These are phyloP conservation scores for Trypanosomatidae sp. DNA, from an alignment of 208 protist species.

Conservation along the genomic window DNA sequence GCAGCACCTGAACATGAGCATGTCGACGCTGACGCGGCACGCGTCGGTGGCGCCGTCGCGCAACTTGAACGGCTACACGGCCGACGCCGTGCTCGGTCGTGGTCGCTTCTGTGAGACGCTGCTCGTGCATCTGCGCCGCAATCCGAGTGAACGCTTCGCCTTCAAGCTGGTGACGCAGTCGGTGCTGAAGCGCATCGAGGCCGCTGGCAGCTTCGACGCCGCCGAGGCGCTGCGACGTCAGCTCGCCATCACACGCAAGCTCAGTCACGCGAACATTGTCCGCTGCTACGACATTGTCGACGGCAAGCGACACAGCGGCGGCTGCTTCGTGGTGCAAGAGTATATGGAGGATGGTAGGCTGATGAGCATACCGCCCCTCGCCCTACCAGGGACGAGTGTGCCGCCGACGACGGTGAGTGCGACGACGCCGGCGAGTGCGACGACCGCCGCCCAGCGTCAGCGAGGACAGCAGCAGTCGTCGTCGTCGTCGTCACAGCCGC, in stretches of 20 bases:
- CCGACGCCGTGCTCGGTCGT: conserved; percentile 26
- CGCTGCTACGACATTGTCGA: conserved; percentile 61
- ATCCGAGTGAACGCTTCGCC: conserved; percentile 23
- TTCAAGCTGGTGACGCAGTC: conserved; percentile 55
- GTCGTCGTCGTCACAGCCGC: no score
- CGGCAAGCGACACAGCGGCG: conserved; percentile 16
- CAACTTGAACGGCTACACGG: conserved; percentile 30
- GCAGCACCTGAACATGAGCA: no score
- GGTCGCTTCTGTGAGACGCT: conserved; percentile 44
- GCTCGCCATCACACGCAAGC: conserved; percentile 34
- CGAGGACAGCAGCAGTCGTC: no score
- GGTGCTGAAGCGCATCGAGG: conserved; percentile 16
- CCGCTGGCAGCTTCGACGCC: conserved; percentile 6
- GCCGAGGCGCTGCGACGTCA: conserved; percentile 11
- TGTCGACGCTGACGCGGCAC: no score
- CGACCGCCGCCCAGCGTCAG: not conserved
- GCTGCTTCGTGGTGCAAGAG: conserved; percentile 52
- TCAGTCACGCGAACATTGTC: conserved; percentile 51
- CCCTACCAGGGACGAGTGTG: not conserved
- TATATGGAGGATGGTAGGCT: conserved; percentile 24
- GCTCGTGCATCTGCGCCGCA: conserved; percentile 34
- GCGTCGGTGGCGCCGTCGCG: conserved; percentile 7
- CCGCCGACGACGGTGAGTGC: not conserved
- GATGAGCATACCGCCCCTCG: conserved; percentile 6
- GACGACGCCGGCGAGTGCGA: not conserved